Evolutionary conservation across 2,329 filamentous ascomycete species (phyloP), one percentile per base, ranked within the genome.

Genomic region (Exophiala oligosperma): DNA sequence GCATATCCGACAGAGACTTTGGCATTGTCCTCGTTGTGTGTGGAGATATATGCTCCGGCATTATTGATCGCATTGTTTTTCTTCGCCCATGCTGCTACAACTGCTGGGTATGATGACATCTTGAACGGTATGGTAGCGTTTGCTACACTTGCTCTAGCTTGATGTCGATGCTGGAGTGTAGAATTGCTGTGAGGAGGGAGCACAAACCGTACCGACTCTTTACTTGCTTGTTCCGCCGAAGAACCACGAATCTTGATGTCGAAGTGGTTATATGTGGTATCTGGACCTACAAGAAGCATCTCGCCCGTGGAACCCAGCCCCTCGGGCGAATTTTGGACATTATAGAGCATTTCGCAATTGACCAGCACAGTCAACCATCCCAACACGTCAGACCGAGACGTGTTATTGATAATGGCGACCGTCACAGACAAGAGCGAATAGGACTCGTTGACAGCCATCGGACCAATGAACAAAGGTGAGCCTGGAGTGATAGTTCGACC

Each of bases 351-450:
- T 3, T 76, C 75, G 1, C 87, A 87, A 56, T 89, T 84, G 55
- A 89, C 82, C n/a, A 96, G 79, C 1, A 93, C 76, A 1, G 91
- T 96, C 77, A 96, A 83, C 77, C 91, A 96, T 1, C 91, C 92
- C 4, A 96, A 79, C 0, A 93, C 83, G 61, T 88, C 85, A 43
- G 74, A 71, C 1, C 81, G 81, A 1, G 80, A 79, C 64, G 87
- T 89, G 69, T 88, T 85, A 69, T 88, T 86, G 59, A 90, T 82
- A 53, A 97, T 84, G 0, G 92, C 90, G 14, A 93, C 75, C 0
- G 92, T 96, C 58, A 96, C 78, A 2, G 92, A 96, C 11, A 96
- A 71, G 9, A 97, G 76, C 23, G 90, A 89, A 63, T 88, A 89
- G 0, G 85, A 84, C 46, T 83, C 76, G 70, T 95, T 94, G 62